Evolutionary conservation across 2,329 filamentous ascomycete genomes (phyloP).

Genomic region (Fusarium buxicola): DNA sequence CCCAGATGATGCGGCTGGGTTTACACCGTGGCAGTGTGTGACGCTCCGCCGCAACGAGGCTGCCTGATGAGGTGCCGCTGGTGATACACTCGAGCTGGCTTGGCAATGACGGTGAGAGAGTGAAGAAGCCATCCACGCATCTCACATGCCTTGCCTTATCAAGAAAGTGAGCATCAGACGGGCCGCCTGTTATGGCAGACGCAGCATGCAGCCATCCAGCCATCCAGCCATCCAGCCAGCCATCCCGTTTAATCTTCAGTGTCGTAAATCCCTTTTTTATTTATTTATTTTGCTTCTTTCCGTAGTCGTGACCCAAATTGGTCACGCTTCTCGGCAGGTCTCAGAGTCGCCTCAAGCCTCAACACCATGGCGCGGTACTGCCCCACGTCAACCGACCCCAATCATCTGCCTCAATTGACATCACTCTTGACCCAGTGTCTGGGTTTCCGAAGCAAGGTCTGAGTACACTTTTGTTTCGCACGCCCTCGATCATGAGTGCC

Average conservation of each 20-base stretch:
- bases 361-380: conserved; percentile 30
- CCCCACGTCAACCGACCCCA: conserved; percentile 37
- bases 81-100: conserved; percentile 17
- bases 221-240: conserved; percentile 19
- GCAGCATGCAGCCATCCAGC: conserved; percentile 32
- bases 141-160: conserved; percentile 18
- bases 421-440: conserved; percentile 5
- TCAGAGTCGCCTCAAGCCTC: conserved; percentile 9
- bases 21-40: conserved; percentile 29
- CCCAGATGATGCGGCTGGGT: conserved; percentile 5
- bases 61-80: conserved; percentile 26
- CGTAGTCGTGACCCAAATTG: conserved; percentile 30
- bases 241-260: conserved; percentile 1
- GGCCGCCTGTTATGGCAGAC: not conserved
- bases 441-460: conserved; percentile 23
- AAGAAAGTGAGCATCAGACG: conserved; percentile 4
- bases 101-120: conserved; percentile 8
- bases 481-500: conserved; percentile 27
- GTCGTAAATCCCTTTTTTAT: not conserved
- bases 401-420: conserved; percentile 45
- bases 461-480: conserved; percentile 36
- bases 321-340: conserved; percentile 35
- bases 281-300: conserved; percentile 4
- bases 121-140: conserved; percentile 3
- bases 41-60: conserved; percentile 25